Conservation (phyloP, 352 stramenopile species). For the Phytophthora capsici region DNA sequence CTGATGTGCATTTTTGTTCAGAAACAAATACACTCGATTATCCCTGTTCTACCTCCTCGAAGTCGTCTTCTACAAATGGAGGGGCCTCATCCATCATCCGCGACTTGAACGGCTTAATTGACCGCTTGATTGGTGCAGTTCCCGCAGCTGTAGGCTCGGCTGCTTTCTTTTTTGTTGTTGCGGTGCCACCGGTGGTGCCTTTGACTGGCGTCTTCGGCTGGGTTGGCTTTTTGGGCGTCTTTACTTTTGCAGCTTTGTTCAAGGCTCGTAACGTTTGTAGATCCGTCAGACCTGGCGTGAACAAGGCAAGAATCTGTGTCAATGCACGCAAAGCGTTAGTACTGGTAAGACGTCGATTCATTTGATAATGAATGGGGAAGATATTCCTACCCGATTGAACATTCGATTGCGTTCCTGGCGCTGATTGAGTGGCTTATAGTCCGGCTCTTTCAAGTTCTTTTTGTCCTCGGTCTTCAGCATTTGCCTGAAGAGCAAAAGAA, state of each 20-base stretch:
- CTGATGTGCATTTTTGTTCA: too few species aligned
- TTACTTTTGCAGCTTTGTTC: slow-evolving; percentile 73
- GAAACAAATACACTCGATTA: too few species aligned
- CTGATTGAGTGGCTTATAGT: slow-evolving; percentile 75
- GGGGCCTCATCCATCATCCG: slow-evolving; percentile 74
- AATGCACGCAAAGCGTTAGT: slow-evolving; percentile 4
- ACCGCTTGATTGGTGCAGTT: slow-evolving; percentile 48
- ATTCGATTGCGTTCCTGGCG: slow-evolving; percentile 88
- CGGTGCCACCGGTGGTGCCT: slow-evolving; percentile 6
- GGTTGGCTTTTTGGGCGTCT: slow-evolving; percentile 53
- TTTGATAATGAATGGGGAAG: background rate
- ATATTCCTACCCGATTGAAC: slow-evolving; percentile 66
- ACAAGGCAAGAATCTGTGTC: slow-evolving; percentile 61
- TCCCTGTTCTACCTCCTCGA: slow-evolving; percentile 69
- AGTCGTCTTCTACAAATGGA: slow-evolving; percentile 65
- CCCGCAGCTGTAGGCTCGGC: slow-evolving; percentile 13
- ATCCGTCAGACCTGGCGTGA: slow-evolving; percentile 69
- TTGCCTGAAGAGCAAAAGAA: slow-evolving; percentile 50
- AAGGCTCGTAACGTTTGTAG: slow-evolving; percentile 68
- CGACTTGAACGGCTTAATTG: slow-evolving; percentile 83
- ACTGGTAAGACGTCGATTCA: background rate
- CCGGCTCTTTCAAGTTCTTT: slow-evolving; percentile 79
- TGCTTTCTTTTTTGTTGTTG: slow-evolving; percentile 54
- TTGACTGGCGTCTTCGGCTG: slow-evolving; percentile 40
- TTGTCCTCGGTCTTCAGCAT: slow-evolving; percentile 92